Conservation (phyloP, 2,329 filamentous ascomycete genomes). For the Fusarium irregulare region DNA sequence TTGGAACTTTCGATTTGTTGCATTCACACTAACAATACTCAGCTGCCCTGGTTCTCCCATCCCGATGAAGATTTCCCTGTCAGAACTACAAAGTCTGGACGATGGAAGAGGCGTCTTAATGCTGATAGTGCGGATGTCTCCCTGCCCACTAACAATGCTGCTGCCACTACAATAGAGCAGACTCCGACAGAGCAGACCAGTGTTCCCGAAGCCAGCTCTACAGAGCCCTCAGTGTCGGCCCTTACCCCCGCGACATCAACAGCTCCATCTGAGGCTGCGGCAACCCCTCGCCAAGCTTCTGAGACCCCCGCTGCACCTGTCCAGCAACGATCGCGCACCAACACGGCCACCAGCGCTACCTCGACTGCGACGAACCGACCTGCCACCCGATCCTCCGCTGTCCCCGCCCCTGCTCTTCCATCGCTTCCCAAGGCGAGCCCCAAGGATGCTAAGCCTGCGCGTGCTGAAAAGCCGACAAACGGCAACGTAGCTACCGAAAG, state of each 20-base stretch:
- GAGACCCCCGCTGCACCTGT: conserved; percentile 51
- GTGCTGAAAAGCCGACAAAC: conserved; percentile 43
- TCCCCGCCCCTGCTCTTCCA: conserved; percentile 60
- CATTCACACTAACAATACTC: conserved; percentile 5
- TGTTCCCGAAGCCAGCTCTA: conserved; percentile 31
- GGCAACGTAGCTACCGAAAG: conserved; percentile 33
- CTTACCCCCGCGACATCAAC: conserved; percentile 35
- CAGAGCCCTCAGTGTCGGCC: conserved; percentile 22
- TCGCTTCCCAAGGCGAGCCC: conserved; percentile 56
- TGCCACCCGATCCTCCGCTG: conserved; percentile 50
- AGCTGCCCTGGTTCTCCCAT: conserved; percentile 70
- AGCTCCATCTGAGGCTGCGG: conserved; percentile 30
- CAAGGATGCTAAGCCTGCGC: conserved; percentile 47
- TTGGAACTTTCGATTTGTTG: background rate
- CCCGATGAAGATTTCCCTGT: conserved; percentile 64
- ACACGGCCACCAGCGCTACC: conserved; percentile 39
- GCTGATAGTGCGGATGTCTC: conserved; percentile 55
- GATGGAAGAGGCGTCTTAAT: conserved; percentile 57
- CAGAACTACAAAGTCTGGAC: conserved; percentile 52
- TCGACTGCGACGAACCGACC: conserved; percentile 46
- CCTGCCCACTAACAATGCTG: conserved; percentile 53
- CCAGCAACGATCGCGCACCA: conserved; percentile 42
- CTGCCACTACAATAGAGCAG: background rate
- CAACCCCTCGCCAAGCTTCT: conserved; percentile 45
- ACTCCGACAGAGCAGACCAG: conserved; percentile 40